These are phyloP conservation scores for Leucosporidium scottii DNA, from an alignment of 768 basidiomycete species.

Conservation along the genomic window DNA sequence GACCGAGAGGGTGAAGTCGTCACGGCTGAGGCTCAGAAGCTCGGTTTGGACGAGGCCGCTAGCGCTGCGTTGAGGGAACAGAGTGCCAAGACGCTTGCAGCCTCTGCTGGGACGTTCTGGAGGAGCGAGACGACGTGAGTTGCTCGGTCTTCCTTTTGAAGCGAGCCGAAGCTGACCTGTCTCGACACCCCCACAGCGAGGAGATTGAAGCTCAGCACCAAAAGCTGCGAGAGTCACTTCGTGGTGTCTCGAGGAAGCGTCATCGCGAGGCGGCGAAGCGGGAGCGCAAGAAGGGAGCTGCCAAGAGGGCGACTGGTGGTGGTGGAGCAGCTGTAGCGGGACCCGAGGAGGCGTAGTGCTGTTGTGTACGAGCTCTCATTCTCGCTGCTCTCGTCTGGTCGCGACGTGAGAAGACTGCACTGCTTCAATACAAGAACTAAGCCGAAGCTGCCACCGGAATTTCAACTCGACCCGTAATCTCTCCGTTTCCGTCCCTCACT, in stretches of 20 bases:
- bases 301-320: not conserved
- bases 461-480: too few relatives aligned
- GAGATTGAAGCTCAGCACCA: conserved; percentile 25
- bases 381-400: too few relatives aligned
- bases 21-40: not conserved
- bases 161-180: too few relatives aligned
- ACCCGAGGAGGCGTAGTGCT: too few relatives aligned
- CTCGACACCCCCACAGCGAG: conserved; percentile 13
- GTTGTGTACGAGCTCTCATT: too few relatives aligned
- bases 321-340: too few relatives aligned
- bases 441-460: too few relatives aligned
- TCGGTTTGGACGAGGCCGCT: not conserved
- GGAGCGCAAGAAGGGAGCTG: conserved; percentile 14
- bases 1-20: not conserved
- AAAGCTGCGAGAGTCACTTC: conserved; percentile 21
- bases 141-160: not conserved
- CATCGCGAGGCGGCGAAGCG: conserved; percentile 31
- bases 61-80: not conserved
- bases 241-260: conserved; percentile 23
- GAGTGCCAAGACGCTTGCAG: not conserved
- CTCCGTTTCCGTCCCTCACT: too few relatives aligned
- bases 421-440: too few relatives aligned
- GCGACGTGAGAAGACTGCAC: too few relatives aligned
- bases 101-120: conserved; percentile 16
- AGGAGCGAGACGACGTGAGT: conserved; percentile 21